Conservation (phyloP, 768 basidiomycete species). For the Trametopsis cervina region DNA sequence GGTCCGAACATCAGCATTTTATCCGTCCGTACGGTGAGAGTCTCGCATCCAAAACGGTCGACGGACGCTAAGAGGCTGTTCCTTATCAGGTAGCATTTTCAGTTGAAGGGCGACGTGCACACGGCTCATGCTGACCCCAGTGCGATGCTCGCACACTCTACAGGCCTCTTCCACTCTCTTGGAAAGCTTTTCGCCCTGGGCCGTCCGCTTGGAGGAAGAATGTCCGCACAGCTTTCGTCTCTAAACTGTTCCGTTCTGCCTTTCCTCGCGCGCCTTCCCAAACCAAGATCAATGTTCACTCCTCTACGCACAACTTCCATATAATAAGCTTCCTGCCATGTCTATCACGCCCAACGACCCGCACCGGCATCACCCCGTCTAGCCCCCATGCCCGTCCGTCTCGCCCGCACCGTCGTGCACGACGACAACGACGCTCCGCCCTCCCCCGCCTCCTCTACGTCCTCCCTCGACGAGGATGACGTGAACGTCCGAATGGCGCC, state of each 20-base stretch:
- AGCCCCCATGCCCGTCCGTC: constrained; percentile 6
- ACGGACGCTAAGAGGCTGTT: constrained; percentile 2
- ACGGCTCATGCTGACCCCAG: constrained; percentile 4
- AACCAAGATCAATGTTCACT: constrained; percentile 7
- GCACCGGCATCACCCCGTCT: constrained; percentile 3
- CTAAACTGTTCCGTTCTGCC: constrained; percentile 1
- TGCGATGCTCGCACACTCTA: constrained; percentile 14
- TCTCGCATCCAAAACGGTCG: constrained; percentile 6
- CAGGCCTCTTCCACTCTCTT: constrained; percentile 6
- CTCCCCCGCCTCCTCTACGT: constrained; percentile 40
- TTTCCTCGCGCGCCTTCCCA: constrained; percentile 8
- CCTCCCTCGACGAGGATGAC: constrained; percentile 42
- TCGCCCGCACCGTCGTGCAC: constrained; percentile 7
- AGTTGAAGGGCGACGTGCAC: constrained; percentile 4
- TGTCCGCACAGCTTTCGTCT: constrained; percentile 8
- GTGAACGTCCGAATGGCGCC: constrained; percentile 53
- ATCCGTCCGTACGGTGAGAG: constrained; percentile 14
- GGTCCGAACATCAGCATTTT: too few relatives aligned
- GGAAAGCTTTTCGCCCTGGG: constrained; percentile 7
- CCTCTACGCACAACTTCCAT: constrained; percentile 5
- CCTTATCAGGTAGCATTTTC: constrained; percentile 14
- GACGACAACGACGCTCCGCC: constrained; percentile 16
- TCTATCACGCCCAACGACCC: constrained; percentile 8
- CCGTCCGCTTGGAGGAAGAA: constrained; percentile 9
- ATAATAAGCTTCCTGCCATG: constrained; percentile 10